A percentile compares a stretch with the other conserved stretches of the same genome.
Evolutionary conservation across 257 asterid genomes (phyloP).

Genomic region (Thymus quinquecostatus): DNA sequence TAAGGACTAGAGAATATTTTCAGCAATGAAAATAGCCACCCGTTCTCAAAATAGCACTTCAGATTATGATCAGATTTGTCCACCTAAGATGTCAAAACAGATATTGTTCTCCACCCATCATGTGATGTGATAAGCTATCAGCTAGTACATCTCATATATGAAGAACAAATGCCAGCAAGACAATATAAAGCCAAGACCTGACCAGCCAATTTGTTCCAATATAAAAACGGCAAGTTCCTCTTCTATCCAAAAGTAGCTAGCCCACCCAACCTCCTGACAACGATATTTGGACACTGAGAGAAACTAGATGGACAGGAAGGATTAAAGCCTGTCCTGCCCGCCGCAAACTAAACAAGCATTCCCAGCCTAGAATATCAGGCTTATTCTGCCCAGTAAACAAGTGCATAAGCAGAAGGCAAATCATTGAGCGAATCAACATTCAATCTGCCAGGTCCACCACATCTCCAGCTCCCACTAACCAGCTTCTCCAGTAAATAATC

Average conservation of each 20-base stretch:
- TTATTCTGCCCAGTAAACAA: constrained; percentile 32
- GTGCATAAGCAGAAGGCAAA: constrained; percentile 32
- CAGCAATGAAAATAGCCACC: constrained; percentile 30
- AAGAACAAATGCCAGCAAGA: constrained; percentile 29
- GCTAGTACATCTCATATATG: constrained; percentile 34
- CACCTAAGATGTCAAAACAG: constrained; percentile 35
- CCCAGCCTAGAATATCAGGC: constrained; percentile 37
- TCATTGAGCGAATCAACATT: constrained; percentile 41
- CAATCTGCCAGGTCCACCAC: constrained; percentile 47
- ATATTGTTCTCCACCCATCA: constrained; percentile 38
- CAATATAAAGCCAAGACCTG: constrained; percentile 16
- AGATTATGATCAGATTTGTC: constrained; percentile 26
- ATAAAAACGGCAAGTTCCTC: constrained; percentile 30
- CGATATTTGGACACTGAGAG: constrained; percentile 30
- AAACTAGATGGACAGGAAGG: constrained; percentile 32
- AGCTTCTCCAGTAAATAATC: constrained; percentile 52
- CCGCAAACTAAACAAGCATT: constrained; percentile 35
- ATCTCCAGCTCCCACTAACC: constrained; percentile 53
- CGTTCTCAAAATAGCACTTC: constrained; percentile 29
- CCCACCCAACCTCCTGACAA: constrained; percentile 35
- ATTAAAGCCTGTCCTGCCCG: constrained; percentile 32
- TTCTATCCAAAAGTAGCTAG: constrained; percentile 35
- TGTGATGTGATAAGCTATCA: constrained; percentile 39
- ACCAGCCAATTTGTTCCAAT: constrained; percentile 33
- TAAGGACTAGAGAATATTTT: constrained; percentile 30